Evolutionary conservation across 2,329 filamentous ascomycete species (phyloP), one percentile per base, ranked within the genome.

Genomic region (Pseudocercospora cruenta): DNA sequence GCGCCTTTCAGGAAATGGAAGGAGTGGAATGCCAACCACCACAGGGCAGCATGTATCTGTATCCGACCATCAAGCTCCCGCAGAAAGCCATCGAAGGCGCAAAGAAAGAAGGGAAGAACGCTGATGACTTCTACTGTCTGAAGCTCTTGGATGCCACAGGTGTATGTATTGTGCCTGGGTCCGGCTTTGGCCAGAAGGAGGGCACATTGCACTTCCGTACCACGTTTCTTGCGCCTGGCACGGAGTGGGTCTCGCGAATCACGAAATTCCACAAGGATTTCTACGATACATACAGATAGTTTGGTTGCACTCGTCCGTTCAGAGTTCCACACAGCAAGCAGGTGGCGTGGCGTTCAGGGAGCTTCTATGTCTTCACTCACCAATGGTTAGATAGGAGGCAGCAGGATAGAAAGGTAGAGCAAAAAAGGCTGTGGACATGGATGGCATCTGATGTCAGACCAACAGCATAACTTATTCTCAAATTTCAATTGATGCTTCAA

Each of bases 1-100:
- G 93, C 74, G 94, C 94, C 28, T 99, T 99, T 82, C 84, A 88
- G 79, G 83, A 93, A 77, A 98, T 99, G 95, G 94, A 98, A 80
- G 95, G 95, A 65, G 94, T 99, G 66, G 88, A 94, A 78, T 97
- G 94, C 81, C 91, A 91, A 74, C 86, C 88, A 72, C 95, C 95
- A 63, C 91, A 97, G 86, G 95, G 95, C 67, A 90, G 91, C 78
- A 99, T 99, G 95, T 99, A 99, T 83, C 91, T 99, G 75, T 99
- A 98, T 88, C 95, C 95, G 24, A 95, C 92, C 73, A 96, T 99
- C 81, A 88, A 84, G 36, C 84, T 99, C 24, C 88, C 95, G 1
- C 73, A 81, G 24, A 92, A 92, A 81, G 95, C 93, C 47, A 81
- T 90, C 68, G 89, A 90, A 70, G 92, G 91, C 16, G 95, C 95